Base-by-base conservation (phyloP, 2,329 filamentous ascomycete genomes). In the Aspergillus fijiensis region DNA sequence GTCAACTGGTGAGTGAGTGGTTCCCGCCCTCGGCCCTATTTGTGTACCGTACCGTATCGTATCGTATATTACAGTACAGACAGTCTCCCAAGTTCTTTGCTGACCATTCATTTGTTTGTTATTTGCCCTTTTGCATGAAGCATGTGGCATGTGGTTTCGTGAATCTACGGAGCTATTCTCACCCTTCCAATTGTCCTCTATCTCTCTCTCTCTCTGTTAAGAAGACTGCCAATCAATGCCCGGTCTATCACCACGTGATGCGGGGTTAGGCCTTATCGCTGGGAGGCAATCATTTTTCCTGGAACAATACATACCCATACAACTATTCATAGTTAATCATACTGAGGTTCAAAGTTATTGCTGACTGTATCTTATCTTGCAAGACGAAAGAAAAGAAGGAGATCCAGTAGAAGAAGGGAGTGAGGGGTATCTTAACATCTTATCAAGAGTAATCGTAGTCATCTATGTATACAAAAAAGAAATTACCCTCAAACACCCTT, bases 211-310 rank as follows among this genome's bases (percentile, higher is more conserved):
- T 60, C 16, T 27, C 16, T 39, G 19, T 48, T 3, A 23, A 23
- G 16, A 42, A 4, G 7, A 33, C 7, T 50, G 39, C 55, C 63
- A 65, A 63, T 62, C 16, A 59, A 39, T 48, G 12, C 10, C 2
- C 2, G 3, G 3, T 51, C 54, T 65, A 64, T 65, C 65, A 12
- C 58, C 65, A 66, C 63, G 63, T 66, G 65, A 66, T 62, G 65
- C 63, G 65, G 65, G 63, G 65, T 54, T 21, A 31, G 23, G 58
- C 42, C 59, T 66, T 62, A 66, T 66, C 64, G 31, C 31, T 51
- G 42, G 23, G 5, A 27, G 27, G 7, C 7, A 9, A 27, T 27
- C 27, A 27, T 9, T 9, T 27, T 27, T 27, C 27, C 27, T 27
- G 27, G 7, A 27, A 27, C 27, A 27, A 27, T 9, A 9, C 3